phyloP scores from a whole-genome alignment of 768 basidiomycete genomes.

The Ramaria rubella region DNA sequence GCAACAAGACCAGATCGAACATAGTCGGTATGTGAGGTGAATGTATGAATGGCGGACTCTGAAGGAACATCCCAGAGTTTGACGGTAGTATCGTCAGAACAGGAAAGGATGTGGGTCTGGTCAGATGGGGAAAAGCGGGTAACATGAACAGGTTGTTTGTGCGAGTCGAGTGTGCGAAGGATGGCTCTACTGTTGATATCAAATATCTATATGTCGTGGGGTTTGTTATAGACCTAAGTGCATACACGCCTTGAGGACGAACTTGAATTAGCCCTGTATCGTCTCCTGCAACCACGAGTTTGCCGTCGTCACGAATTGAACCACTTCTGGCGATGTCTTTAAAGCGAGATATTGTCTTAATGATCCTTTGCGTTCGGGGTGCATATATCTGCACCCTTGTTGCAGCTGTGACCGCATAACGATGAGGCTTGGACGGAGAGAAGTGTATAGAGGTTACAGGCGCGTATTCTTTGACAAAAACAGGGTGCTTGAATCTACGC shows the following conservation, averaged over 20 bases:
- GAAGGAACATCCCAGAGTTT: slow-evolving; percentile 95
- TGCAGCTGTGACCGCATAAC: slow-evolving; percentile 93
- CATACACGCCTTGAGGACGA: slow-evolving; percentile 12
- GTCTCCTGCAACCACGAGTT: slow-evolving; percentile 90
- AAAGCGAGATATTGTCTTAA: slow-evolving; percentile 94
- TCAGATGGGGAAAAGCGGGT: slow-evolving; percentile 81
- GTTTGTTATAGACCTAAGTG: background rate
- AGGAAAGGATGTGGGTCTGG: slow-evolving; percentile 83
- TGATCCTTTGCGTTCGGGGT: slow-evolving; percentile 91
- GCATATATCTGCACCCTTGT: slow-evolving; percentile 94
- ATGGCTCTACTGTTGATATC: slow-evolving; percentile 92
- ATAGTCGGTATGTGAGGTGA: slow-evolving; percentile 88
- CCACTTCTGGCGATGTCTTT: slow-evolving; percentile 93
- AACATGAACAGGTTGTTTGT: slow-evolving; percentile 95
- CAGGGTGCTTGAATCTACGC: slow-evolving; percentile 82
- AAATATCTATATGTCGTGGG: slow-evolving; percentile 54
- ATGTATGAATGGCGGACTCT: slow-evolving; percentile 69
- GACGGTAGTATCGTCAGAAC: slow-evolving; percentile 93
- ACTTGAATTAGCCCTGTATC: slow-evolving; percentile 86
- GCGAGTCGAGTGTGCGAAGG: slow-evolving; percentile 83
- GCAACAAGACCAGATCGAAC: slow-evolving; percentile 90
- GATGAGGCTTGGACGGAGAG: slow-evolving; percentile 77
- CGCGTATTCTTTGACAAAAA: slow-evolving; percentile 96
- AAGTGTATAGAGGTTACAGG: slow-evolving; percentile 95
- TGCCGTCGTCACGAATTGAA: slow-evolving; percentile 86